Evolutionary conservation across 768 basidiomycete genomes (phyloP).

Genomic region (Tubosaeta sp.): DNA sequence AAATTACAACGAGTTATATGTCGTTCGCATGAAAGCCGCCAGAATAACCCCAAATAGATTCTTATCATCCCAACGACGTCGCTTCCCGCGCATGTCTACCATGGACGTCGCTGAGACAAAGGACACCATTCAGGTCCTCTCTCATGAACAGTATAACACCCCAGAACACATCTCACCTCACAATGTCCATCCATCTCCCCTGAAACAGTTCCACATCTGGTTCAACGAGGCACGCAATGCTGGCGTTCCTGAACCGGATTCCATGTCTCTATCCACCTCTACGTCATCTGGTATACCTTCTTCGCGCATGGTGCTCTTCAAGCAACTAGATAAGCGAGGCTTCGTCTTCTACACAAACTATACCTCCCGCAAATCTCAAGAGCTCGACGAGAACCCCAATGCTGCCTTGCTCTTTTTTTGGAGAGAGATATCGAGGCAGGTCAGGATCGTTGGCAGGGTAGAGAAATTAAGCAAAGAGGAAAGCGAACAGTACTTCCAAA

Average conservation of each 20-base stretch:
- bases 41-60: conserved; percentile 6
- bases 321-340: conserved; percentile 81
- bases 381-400: conserved; percentile 71
- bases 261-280: conserved; percentile 77
- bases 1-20: background rate
- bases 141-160: conserved; percentile 73
- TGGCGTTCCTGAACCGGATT: conserved; percentile 84
- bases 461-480: conserved; percentile 73
- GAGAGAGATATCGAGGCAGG: conserved; percentile 75
- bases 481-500: conserved; percentile 78
- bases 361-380: conserved; percentile 84
- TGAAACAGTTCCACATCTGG: conserved; percentile 86
- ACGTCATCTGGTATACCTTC: conserved; percentile 75
- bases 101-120: conserved; percentile 39
- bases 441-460: conserved; percentile 80
- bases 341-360: conserved; percentile 99
- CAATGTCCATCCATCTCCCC: conserved; percentile 61
- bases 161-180: conserved; percentile 59
- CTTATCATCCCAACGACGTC: conserved; percentile 6
- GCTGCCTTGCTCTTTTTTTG: conserved; percentile 90
- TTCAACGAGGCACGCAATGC: conserved; percentile 60
- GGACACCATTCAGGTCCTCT: conserved; percentile 61
- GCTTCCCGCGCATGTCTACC: conserved; percentile 17
- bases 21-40: background rate
- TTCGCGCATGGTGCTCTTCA: conserved; percentile 85